phyloP scores from a whole-genome alignment of 169 alveolate species.

The Neospora caninum region DNA sequence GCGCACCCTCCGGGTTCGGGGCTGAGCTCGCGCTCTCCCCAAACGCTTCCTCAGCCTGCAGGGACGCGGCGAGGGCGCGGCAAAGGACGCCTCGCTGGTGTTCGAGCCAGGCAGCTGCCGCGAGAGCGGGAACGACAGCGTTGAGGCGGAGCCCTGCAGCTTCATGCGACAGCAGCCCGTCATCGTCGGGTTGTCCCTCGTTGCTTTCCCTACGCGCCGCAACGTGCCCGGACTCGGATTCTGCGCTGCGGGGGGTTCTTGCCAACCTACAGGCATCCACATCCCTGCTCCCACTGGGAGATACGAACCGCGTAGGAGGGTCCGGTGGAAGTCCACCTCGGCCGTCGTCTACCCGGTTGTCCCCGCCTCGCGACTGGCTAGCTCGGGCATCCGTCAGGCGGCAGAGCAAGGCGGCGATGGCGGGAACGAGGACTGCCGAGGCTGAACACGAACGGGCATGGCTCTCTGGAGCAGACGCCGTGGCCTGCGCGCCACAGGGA shows the following conservation, averaged over 20 bases:
- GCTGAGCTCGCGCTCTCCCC: not conserved
- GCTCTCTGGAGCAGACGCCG: not conserved
- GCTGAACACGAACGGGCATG: not conserved
- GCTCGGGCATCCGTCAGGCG: not conserved
- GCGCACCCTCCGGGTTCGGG: too few species aligned
- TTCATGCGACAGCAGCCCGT: too few species aligned
- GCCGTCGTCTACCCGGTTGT: not conserved
- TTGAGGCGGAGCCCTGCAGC: not conserved
- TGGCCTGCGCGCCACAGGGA: not conserved
- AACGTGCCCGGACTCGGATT: too few species aligned
- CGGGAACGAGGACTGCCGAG: not conserved
- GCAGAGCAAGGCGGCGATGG: not conserved
- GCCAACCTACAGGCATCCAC: too few species aligned
- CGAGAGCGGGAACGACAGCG: not conserved
- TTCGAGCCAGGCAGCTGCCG: slow-evolving; percentile 28
- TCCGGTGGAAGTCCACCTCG: not conserved
- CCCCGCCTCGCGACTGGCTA: not conserved
- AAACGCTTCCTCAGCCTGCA: not conserved
- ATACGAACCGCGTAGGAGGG: too few species aligned
- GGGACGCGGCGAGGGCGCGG: not conserved
- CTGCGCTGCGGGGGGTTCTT: too few species aligned
- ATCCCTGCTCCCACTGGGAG: too few species aligned
- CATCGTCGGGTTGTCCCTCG: too few species aligned
- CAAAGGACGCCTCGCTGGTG: not conserved
- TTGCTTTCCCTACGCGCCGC: too few species aligned